Conservation (phyloP, 345 rosid species). For the Brassica nigra region DNA sequence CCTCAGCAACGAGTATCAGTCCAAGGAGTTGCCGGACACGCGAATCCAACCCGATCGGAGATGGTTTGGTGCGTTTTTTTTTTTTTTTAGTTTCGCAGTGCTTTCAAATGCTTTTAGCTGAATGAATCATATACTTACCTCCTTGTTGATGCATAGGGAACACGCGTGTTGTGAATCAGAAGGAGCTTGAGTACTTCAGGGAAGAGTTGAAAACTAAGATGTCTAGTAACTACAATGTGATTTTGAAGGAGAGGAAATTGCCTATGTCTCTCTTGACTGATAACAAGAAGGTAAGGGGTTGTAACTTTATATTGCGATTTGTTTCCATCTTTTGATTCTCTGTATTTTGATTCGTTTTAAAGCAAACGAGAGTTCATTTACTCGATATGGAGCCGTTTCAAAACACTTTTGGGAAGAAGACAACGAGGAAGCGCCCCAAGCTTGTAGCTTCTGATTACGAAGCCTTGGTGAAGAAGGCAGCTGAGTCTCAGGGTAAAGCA, state of each 20-base stretch:
- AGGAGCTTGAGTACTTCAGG: constrained; percentile 71
- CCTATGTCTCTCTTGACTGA: constrained; percentile 83
- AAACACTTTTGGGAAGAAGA: constrained; percentile 85
- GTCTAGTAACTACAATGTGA: constrained; percentile 75
- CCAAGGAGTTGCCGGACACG: constrained; percentile 69
- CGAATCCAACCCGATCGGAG: constrained; percentile 88
- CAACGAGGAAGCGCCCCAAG: constrained; percentile 82
- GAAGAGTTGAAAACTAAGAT: constrained; percentile 68
- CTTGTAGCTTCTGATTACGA: constrained; percentile 84
- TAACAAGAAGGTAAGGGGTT: constrained; percentile 61
- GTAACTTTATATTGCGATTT: neutral
- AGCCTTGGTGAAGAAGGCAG: constrained; percentile 70
- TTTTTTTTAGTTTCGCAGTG: neutral
- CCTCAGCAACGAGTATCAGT: constrained; percentile 68
- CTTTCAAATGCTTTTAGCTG: neutral
- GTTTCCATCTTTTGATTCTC: constrained; percentile 3
- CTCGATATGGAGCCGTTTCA: constrained; percentile 78
- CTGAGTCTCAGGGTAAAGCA: constrained; percentile 73
- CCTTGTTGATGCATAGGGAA: constrained; percentile 49
- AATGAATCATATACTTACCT: neutral
- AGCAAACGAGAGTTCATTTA: constrained; percentile 92
- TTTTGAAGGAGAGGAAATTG: constrained; percentile 73
- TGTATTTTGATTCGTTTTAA: neutral
- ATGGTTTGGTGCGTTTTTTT: constrained; percentile 67
- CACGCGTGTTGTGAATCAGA: constrained; percentile 75